A percentile compares a stretch with the other conserved stretches of the same genome.
Evolutionary conservation across 257 asterid species (phyloP).

Genomic region (Solanum chmielewskii): DNA sequence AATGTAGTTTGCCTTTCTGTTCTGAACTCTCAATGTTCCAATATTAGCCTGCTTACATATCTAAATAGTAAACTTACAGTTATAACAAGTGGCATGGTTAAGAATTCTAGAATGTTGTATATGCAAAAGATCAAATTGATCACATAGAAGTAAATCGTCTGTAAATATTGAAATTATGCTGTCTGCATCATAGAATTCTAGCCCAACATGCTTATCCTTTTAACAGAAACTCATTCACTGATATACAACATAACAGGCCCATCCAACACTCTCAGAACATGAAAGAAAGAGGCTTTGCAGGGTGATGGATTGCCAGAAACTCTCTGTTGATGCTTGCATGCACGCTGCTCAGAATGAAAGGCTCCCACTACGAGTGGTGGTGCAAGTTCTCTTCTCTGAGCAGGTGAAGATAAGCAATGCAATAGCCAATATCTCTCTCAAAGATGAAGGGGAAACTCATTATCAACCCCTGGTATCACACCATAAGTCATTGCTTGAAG

Average conservation of each 20-base stretch:
- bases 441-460: constrained; percentile 50
- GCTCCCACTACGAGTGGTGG: constrained; percentile 79
- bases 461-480: constrained; percentile 56
- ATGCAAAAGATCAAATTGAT: not conserved
- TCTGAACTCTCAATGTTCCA: not conserved
- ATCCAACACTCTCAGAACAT: constrained; percentile 78
- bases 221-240: not conserved
- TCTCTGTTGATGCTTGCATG: constrained; percentile 91
- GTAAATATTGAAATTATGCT: not conserved
- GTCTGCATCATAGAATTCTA: not conserved
- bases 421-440: constrained; percentile 48
- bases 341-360: constrained; percentile 95
- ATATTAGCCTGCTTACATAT: too few relatives aligned
- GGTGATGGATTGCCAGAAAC: constrained; percentile 95
- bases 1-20: not conserved
- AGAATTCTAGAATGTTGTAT: not conserved
- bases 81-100: too few relatives aligned
- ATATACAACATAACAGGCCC: constrained; percentile 44
- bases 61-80: too few relatives aligned
- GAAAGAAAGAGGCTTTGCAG: constrained; percentile 91
- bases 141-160: not conserved
- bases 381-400: constrained; percentile 89
- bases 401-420: constrained; percentile 92
- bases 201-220: not conserved
- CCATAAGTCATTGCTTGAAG: constrained; percentile 72